These are phyloP conservation scores for Salix exigua DNA, from an alignment of 345 rosid species.

Conservation along the genomic window DNA sequence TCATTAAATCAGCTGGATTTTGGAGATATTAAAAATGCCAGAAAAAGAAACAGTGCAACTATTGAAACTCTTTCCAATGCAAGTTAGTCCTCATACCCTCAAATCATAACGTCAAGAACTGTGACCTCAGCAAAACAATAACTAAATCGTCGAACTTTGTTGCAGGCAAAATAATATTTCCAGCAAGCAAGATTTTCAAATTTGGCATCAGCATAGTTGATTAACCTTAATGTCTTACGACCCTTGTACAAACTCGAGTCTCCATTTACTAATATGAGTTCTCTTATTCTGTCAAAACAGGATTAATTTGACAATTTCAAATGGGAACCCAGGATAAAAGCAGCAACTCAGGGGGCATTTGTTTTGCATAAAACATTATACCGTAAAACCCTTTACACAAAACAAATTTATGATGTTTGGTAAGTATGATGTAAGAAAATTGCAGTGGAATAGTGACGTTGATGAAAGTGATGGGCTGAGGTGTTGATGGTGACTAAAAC, in stretches of 20 bases:
- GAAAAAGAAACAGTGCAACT: not conserved
- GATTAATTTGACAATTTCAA: too few relatives aligned
- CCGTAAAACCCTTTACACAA: too few relatives aligned
- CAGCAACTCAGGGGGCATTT: too few relatives aligned
- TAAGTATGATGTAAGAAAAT: too few relatives aligned
- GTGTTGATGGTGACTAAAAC: too few relatives aligned
- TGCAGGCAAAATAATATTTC: not conserved
- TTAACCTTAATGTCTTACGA: not conserved
- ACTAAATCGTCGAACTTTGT: not conserved
- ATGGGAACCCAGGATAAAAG: too few relatives aligned
- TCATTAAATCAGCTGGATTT: constrained; percentile 1
- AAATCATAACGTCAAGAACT: not conserved
- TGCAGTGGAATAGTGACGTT: too few relatives aligned
- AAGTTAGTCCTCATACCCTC: not conserved
- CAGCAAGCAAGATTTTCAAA: not conserved
- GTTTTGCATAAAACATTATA: too few relatives aligned
- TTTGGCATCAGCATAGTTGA: not conserved
- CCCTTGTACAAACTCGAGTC: not conserved
- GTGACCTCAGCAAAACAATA: not conserved
- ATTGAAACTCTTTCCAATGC: not conserved
- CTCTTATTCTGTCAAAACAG: too few relatives aligned
- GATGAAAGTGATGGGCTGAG: too few relatives aligned
- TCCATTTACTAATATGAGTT: not conserved
- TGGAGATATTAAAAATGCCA: not conserved
- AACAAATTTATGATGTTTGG: too few relatives aligned